Conservation (phyloP, 2,329 filamentous ascomycete species). For the Neonectria sp. region DNA sequence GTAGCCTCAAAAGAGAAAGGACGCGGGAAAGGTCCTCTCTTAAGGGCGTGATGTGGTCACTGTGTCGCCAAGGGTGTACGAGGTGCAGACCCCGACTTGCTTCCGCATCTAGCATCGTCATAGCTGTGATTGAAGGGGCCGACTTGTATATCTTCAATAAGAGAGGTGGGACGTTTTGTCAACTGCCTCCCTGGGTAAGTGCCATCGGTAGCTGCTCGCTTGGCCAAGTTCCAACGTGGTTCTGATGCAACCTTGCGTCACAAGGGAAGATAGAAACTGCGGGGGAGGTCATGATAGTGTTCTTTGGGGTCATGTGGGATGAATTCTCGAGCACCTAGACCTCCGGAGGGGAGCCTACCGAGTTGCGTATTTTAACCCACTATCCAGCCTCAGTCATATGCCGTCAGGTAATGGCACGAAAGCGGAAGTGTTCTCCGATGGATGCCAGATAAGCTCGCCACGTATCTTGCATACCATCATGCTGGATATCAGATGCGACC, state of each 20-base stretch:
- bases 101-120: conserved; percentile 2
- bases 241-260: conserved; percentile 31
- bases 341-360: conserved; percentile 17
- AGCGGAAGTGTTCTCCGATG: conserved; percentile 20
- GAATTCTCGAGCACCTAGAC: not conserved
- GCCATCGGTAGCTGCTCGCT: conserved; percentile 14
- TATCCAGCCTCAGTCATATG: conserved; percentile 15
- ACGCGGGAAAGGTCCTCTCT: not conserved
- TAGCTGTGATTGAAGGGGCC: not conserved
- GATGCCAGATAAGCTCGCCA: conserved; percentile 20
- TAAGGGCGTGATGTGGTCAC: not conserved
- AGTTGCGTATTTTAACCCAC: conserved; percentile 13
- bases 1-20: not conserved
- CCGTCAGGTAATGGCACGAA: conserved; percentile 11
- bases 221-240: conserved; percentile 16
- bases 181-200: conserved; percentile 9
- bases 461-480: not conserved
- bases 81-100: not conserved
- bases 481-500: not conserved
- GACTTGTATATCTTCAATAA: not conserved
- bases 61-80: not conserved
- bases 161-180: conserved; percentile 14
- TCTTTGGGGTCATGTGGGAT: conserved; percentile 20
- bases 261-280: conserved; percentile 17
- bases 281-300: conserved; percentile 14